phyloP scores from a whole-genome alignment of 2,329 filamentous ascomycete species.

The Trichophyton mentagrophytes region DNA sequence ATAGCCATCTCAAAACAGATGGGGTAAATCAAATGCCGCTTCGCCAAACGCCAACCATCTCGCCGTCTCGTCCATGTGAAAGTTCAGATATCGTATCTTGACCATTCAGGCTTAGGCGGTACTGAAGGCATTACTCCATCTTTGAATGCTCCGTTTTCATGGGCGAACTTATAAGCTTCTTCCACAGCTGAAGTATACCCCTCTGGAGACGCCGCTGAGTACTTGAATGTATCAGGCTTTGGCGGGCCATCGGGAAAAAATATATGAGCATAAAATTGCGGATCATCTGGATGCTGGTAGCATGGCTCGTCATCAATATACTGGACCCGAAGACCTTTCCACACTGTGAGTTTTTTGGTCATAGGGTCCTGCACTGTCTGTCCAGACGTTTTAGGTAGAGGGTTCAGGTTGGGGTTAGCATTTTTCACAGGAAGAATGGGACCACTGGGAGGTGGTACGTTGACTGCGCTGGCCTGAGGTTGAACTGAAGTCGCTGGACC shows the following conservation, averaged over 20 bases:
- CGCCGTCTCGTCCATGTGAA: not conserved
- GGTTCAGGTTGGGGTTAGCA: conserved; percentile 11
- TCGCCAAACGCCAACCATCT: not conserved
- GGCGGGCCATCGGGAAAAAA: conserved; percentile 64
- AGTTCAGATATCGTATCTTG: conserved; percentile 55
- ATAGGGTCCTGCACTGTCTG: conserved; percentile 25
- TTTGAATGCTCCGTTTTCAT: conserved; percentile 53
- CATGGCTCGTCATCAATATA: conserved; percentile 44
- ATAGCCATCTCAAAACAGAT: not conserved
- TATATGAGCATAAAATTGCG: conserved; percentile 50
- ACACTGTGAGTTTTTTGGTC: conserved; percentile 38
- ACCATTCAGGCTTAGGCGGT: conserved; percentile 66
- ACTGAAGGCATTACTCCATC: conserved; percentile 61
- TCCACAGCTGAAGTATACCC: conserved; percentile 43
- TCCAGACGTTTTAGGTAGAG: conserved; percentile 20
- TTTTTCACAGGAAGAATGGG: conserved; percentile 8
- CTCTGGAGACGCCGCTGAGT: conserved; percentile 39
- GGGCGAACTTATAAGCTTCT: conserved; percentile 52
- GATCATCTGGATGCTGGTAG: conserved; percentile 38
- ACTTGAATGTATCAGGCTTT: conserved; percentile 30
- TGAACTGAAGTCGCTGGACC: conserved; percentile 18
- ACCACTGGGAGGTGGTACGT: not conserved
- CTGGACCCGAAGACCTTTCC: conserved; percentile 51
- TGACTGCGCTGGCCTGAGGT: not conserved
- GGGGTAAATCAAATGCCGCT: not conserved